Conservation (phyloP, 306 rosid species). For the Medicago ruthenica region DNA sequence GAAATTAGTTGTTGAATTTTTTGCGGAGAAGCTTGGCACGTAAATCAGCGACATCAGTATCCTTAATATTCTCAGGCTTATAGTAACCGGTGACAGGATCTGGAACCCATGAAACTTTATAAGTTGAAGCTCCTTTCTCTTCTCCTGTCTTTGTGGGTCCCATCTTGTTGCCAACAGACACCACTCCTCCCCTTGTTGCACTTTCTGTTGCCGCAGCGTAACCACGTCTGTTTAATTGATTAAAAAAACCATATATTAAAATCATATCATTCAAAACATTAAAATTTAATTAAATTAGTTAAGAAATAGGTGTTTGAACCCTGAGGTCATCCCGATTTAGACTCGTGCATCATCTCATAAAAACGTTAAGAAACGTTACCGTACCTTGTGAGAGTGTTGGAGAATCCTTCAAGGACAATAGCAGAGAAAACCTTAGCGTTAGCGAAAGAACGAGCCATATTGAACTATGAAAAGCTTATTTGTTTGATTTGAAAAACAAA, state of each 20-base stretch:
- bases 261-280: not conserved
- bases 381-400: conserved; percentile 64
- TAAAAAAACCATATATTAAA: not conserved
- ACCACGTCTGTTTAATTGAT: conserved; percentile 65
- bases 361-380: not conserved
- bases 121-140: conserved; percentile 32
- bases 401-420: conserved; percentile 54
- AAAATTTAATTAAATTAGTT: too few relatives aligned
- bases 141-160: conserved; percentile 55
- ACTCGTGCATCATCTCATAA: too few relatives aligned
- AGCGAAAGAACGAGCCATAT: conserved; percentile 83
- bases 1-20: conserved; percentile 39
- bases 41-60: conserved; percentile 79
- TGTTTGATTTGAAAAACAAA: not conserved
- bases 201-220: conserved; percentile 64
- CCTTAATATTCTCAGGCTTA: conserved; percentile 68
- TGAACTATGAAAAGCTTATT: conserved; percentile 43
- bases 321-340: too few relatives aligned
- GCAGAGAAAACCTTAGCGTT: conserved; percentile 63
- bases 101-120: conserved; percentile 87
- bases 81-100: conserved; percentile 90
- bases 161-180: conserved; percentile 36
- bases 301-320: too few relatives aligned
- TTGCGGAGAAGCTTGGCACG: conserved; percentile 65
- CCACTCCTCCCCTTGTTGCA: conserved; percentile 49